These are phyloP conservation scores for Leishmania aethiopica DNA, from an alignment of 208 protist species.

Conservation along the genomic window DNA sequence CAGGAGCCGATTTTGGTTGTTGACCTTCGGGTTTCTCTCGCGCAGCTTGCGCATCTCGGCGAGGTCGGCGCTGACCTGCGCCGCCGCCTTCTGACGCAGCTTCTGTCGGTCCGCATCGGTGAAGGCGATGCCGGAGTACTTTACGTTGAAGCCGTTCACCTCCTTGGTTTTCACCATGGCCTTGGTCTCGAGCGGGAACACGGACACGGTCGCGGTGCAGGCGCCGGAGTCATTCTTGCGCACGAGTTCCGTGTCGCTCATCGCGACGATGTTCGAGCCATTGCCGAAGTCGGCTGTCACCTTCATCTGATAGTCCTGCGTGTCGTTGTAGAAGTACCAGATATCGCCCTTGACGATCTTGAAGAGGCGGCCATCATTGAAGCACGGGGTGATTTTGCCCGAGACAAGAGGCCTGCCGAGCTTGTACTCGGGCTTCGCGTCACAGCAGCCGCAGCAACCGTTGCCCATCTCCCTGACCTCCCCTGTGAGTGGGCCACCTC, in stretches of 20 bases:
- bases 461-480: conserved; percentile 18
- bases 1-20: conserved; percentile 39
- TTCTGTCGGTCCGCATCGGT: conserved; percentile 24
- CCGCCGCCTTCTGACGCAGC: conserved; percentile 13
- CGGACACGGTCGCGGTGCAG: conserved; percentile 30
- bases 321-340: conserved; percentile 89
- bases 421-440: conserved; percentile 32
- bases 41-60: conserved; percentile 27
- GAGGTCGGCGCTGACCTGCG: conserved; percentile 26
- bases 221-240: conserved; percentile 27
- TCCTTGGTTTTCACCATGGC: conserved; percentile 45
- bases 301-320: conserved; percentile 66
- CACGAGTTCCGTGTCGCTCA: conserved; percentile 32
- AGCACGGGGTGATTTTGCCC: conserved; percentile 56
- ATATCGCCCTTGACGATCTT: conserved; percentile 56
- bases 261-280: conserved; percentile 23
- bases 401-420: conserved; percentile 43
- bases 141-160: conserved; percentile 40
- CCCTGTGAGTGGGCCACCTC: neutral
- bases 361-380: conserved; percentile 63
- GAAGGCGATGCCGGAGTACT: conserved; percentile 36
- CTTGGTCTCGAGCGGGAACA: conserved; percentile 47
- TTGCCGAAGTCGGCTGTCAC: conserved; percentile 54
- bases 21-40: conserved; percentile 28
- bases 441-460: conserved; percentile 37